Evolutionary conservation across 2,329 filamentous ascomycete species (phyloP).

Genomic region (Colletotrichum destructivum): DNA sequence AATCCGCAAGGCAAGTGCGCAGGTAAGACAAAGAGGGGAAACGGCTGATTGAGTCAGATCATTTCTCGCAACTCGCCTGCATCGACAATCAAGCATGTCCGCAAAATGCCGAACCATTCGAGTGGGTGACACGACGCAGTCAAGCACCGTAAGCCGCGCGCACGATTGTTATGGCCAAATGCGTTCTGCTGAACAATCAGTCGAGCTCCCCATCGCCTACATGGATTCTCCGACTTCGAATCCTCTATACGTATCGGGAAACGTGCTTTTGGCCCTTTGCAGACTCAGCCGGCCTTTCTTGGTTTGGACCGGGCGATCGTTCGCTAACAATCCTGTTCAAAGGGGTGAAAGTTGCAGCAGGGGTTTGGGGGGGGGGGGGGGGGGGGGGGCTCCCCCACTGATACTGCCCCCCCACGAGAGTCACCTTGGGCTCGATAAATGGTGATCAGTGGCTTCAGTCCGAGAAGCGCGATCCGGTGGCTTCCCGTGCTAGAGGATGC

Average conservation of each 20-base stretch:
- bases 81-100: slow-evolving; percentile 2
- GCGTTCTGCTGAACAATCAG: background rate
- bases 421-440: background rate
- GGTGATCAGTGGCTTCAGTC: background rate
- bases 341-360: background rate
- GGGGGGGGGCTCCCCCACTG: background rate
- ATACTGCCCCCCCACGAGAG: slow-evolving; percentile 3
- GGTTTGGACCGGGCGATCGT: background rate
- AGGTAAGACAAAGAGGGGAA: slow-evolving; percentile 12
- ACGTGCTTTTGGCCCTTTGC: slow-evolving; percentile 14
- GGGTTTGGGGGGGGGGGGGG: slow-evolving; percentile 12
- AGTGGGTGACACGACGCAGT: background rate
- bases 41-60: slow-evolving; percentile 25
- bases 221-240: slow-evolving; percentile 13
- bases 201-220: background rate
- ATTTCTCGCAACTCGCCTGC: slow-evolving; percentile 24
- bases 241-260: slow-evolving; percentile 14
- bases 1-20: background rate
- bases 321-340: slow-evolving; percentile 11
- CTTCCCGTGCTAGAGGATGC: background rate
- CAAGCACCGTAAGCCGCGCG: slow-evolving; percentile 20
- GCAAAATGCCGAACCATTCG: slow-evolving; percentile 8
- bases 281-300: slow-evolving; percentile 1
- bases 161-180: slow-evolving; percentile 11
- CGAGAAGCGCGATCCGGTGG: background rate